A percentile compares a stretch with the other conserved stretches of the same genome.
Evolutionary conservation across 371 early-diverging fungal genomes (phyloP).

Genomic region (Basidiobolus meristosporus): DNA sequence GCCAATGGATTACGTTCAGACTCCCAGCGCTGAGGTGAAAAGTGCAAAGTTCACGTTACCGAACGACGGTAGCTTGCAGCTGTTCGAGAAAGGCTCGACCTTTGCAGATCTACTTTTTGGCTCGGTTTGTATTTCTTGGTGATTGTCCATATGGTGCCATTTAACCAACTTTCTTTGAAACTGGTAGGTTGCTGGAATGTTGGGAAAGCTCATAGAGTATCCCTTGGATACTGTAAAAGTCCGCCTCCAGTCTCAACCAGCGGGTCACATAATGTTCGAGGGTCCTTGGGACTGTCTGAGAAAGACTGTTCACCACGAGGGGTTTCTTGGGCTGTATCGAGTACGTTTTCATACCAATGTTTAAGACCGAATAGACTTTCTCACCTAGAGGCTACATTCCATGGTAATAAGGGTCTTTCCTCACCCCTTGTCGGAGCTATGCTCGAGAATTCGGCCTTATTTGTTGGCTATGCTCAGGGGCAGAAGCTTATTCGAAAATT

Average conservation of each 20-base stretch:
- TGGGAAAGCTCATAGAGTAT: slow-evolving; percentile 85
- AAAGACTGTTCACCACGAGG: slow-evolving; percentile 45
- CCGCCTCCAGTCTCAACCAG: slow-evolving; percentile 75
- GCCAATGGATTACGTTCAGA: no score
- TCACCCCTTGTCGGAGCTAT: slow-evolving; percentile 86
- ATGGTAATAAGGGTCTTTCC: slow-evolving; percentile 82
- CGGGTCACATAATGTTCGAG: slow-evolving; percentile 37
- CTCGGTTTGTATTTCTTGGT: no score
- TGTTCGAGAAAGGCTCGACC: no score
- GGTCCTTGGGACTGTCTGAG: slow-evolving; percentile 76
- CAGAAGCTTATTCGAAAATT: slow-evolving; percentile 39
- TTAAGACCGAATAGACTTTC: background rate
- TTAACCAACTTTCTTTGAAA: no score
- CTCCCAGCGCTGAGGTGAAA: no score
- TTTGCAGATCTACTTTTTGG: no score
- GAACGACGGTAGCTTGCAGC: no score
- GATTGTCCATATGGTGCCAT: no score
- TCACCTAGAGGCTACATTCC: background rate
- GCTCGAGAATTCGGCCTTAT: slow-evolving; percentile 84
- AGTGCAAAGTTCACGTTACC: no score
- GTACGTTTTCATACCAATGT: slow-evolving; percentile 14
- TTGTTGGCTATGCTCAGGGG: slow-evolving; percentile 69
- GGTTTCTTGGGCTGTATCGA: slow-evolving; percentile 60
- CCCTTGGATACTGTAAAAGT: slow-evolving; percentile 96
- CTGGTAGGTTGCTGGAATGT: slow-evolving; percentile 73